Conservation (phyloP, 1,284 basidiomycete species). For the Erythrobasidium hasegawianum region DNA sequence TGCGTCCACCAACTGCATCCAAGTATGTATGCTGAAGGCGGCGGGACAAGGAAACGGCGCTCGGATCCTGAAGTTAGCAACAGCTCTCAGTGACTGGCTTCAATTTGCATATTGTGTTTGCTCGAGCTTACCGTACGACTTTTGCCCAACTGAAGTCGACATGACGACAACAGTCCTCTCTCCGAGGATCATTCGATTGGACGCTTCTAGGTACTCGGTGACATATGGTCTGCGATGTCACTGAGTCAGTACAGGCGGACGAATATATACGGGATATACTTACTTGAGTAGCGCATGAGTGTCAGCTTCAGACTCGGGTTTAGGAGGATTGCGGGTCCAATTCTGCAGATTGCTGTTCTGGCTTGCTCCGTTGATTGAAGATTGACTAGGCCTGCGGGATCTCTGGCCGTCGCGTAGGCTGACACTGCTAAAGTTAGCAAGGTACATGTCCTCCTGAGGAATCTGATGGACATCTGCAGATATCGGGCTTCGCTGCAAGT, state of each 20-base stretch:
- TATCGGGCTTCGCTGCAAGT: no score
- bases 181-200: conserved; percentile 82
- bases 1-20: conserved; percentile 85
- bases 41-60: conserved; percentile 93
- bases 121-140: conserved; percentile 81
- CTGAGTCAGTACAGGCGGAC: background rate
- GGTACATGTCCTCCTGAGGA: no score
- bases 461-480: no score
- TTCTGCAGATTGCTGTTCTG: background rate
- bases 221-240: conserved; percentile 22
- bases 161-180: conserved; percentile 92
- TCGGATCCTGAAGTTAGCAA: conserved; percentile 58
- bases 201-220: conserved; percentile 64
- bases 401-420: no score
- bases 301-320: conserved; percentile 22
- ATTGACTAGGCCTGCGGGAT: no score
- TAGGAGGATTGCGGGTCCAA: conserved; percentile 12
- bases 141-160: conserved; percentile 94
- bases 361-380: no score
- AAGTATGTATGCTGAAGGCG: conserved; percentile 88
- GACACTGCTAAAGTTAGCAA: no score
- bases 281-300: conserved; percentile 22
- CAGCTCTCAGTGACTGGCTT: no score
- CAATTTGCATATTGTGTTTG: no score
- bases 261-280: background rate